Evolutionary conservation across 2,329 filamentous ascomycete genomes (phyloP).

Genomic region (Fusarium circinatum): DNA sequence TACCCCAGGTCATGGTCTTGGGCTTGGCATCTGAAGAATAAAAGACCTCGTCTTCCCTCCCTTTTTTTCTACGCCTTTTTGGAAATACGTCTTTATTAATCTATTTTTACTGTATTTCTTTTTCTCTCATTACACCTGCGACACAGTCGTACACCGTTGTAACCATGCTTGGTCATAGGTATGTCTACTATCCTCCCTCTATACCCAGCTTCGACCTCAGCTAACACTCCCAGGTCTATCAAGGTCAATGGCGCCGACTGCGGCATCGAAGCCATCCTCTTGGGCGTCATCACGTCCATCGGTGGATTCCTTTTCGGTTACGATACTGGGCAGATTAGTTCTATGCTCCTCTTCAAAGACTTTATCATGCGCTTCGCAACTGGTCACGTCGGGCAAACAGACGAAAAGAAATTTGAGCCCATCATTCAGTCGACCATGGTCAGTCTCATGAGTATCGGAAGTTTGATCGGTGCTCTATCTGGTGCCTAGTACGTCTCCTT

Average conservation of each 20-base stretch:
- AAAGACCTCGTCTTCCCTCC: slow-evolving; percentile 32
- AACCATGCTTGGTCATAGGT: slow-evolving; percentile 42
- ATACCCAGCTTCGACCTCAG: not conserved
- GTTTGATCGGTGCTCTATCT: slow-evolving; percentile 63
- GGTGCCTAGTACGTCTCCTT: slow-evolving; percentile 56
- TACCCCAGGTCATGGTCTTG: slow-evolving; percentile 1
- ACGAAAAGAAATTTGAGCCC: slow-evolving; percentile 53
- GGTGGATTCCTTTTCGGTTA: slow-evolving; percentile 73
- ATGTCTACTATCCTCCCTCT: not conserved
- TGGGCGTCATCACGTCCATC: slow-evolving; percentile 65
- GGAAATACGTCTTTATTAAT: too few species aligned
- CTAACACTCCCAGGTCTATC: slow-evolving; percentile 47
- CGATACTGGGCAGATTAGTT: slow-evolving; percentile 69
- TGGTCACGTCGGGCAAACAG: too few species aligned
- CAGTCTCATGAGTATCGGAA: slow-evolving; percentile 66
- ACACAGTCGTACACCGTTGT: slow-evolving; percentile 22
- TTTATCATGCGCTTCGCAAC: slow-evolving; percentile 67
- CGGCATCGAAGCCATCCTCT: slow-evolving; percentile 52
- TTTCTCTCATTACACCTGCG: slow-evolving; percentile 1
- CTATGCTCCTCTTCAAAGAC: slow-evolving; percentile 61
- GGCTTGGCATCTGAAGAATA: slow-evolving; percentile 19
- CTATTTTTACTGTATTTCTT: slow-evolving; percentile 6
- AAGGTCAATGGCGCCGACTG: slow-evolving; percentile 56
- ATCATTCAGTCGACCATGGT: slow-evolving; percentile 63
- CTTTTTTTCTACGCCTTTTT: not conserved